phyloP scores from a whole-genome alignment of 345 rosid species.

The Kernera saxatilis region DNA sequence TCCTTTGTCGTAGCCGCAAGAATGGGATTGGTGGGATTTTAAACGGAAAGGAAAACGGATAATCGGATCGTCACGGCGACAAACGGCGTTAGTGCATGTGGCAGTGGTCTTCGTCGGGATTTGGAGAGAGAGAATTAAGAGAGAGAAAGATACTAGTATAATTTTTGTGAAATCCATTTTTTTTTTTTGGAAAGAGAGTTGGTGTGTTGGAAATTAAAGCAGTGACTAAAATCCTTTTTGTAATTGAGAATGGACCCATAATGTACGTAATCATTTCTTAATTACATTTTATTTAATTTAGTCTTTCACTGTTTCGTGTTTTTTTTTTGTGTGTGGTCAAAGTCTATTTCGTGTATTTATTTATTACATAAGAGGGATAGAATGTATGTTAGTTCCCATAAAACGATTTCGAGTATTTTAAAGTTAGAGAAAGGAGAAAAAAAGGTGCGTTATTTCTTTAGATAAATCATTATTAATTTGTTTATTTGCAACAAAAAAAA shows the following conservation, averaged over 20 bases:
- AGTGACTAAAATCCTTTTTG: conserved; percentile 14
- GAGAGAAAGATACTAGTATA: background rate
- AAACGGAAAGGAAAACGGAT: conserved; percentile 63
- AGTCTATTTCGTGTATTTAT: too few species aligned
- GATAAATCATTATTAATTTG: too few species aligned
- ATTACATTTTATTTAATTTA: too few species aligned
- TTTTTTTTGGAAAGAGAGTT: background rate
- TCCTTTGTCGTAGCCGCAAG: conserved; percentile 50
- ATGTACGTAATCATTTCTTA: conserved; percentile 17
- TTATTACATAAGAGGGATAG: too few species aligned
- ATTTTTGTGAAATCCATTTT: conserved; percentile 21
- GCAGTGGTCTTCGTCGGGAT: conserved; percentile 11
- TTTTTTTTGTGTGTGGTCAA: too few species aligned
- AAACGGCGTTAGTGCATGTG: conserved; percentile 35
- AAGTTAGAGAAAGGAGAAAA: too few species aligned
- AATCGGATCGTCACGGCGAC: conserved; percentile 33
- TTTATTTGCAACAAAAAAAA: too few species aligned
- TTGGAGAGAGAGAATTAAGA: conserved; percentile 14
- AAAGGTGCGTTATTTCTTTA: too few species aligned
- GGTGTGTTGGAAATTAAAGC: conserved; percentile 4
- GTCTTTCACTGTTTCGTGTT: too few species aligned
- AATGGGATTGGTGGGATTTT: conserved; percentile 26
- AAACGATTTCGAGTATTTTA: too few species aligned
- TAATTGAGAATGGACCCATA: conserved; percentile 7
- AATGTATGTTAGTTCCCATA: too few species aligned